A percentile compares a stretch with the other conserved stretches of the same genome.
These are phyloP conservation scores for Trichomonascaceae sp. DNA, from an alignment of 1,139 yeast species.

Conservation along the genomic window DNA sequence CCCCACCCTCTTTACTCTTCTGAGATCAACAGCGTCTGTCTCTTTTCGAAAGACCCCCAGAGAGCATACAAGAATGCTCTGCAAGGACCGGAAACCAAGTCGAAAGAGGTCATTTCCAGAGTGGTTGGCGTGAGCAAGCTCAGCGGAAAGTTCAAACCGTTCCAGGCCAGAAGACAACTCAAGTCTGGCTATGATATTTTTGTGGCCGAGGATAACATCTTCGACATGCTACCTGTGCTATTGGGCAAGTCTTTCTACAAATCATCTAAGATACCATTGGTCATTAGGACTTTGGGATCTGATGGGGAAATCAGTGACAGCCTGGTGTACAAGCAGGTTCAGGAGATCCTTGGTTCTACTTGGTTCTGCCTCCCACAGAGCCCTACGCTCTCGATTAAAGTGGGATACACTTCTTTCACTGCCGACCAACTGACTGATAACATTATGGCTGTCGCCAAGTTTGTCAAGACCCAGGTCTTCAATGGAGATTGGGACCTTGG, in stretches of 20 bases:
- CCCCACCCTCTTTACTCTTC: slow-evolving; percentile 34
- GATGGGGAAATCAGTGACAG: slow-evolving; percentile 10
- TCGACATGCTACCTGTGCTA: slow-evolving; percentile 67
- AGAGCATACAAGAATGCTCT: slow-evolving; percentile 48
- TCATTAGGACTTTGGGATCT: slow-evolving; percentile 27
- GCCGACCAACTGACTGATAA: slow-evolving; percentile 36
- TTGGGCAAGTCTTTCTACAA: slow-evolving; percentile 71
- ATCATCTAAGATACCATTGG: slow-evolving; percentile 52
- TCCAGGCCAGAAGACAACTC: slow-evolving; percentile 30
- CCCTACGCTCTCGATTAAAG: slow-evolving; percentile 46
- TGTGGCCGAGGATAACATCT: slow-evolving; percentile 69
- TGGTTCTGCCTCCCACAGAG: slow-evolving; percentile 65
- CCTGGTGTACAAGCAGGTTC: slow-evolving; percentile 24
- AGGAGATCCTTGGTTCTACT: slow-evolving; percentile 45
- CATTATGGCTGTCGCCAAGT: slow-evolving; percentile 40
- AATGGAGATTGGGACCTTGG: slow-evolving; percentile 45
- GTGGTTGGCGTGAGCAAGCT: slow-evolving; percentile 31
- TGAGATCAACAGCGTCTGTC: slow-evolving; percentile 40
- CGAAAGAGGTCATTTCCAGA: slow-evolving; percentile 20
- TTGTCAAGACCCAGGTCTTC: slow-evolving; percentile 32
- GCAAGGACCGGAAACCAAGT: slow-evolving; percentile 38
- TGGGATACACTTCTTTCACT: slow-evolving; percentile 42
- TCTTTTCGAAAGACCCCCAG: slow-evolving; percentile 61
- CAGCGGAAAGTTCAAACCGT: slow-evolving; percentile 32
- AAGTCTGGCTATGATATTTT: slow-evolving; percentile 43